Conservation (phyloP, 768 basidiomycete genomes). For the Collybia nuda region DNA sequence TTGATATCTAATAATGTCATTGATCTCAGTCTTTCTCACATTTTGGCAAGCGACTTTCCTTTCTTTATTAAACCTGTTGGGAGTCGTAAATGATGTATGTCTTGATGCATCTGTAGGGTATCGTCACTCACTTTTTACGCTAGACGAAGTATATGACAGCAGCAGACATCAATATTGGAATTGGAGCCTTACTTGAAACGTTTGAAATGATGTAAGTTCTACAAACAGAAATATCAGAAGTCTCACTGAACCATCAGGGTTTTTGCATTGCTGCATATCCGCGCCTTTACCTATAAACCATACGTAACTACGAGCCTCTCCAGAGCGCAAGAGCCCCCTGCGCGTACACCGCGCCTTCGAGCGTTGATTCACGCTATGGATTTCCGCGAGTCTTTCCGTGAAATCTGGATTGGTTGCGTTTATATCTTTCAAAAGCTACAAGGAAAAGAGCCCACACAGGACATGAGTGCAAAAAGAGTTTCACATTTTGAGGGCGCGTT, state of each 20-base stretch:
- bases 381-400: slow-evolving; percentile 66
- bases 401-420: slow-evolving; percentile 56
- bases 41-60: slow-evolving; percentile 76
- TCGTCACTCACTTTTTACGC: not conserved
- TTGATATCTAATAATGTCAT: not conserved
- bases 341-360: slow-evolving; percentile 51
- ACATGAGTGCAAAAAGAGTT: slow-evolving; percentile 39
- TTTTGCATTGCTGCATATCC: slow-evolving; percentile 70
- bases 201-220: slow-evolving; percentile 71
- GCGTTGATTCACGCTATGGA: slow-evolving; percentile 67
- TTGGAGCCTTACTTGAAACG: slow-evolving; percentile 66
- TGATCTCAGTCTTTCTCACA: slow-evolving; percentile 58
- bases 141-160: slow-evolving; percentile 72
- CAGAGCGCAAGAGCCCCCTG: slow-evolving; percentile 26
- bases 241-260: slow-evolving; percentile 34
- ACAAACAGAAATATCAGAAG: not conserved
- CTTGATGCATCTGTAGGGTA: not conserved
- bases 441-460: slow-evolving; percentile 53
- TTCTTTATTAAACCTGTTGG: slow-evolving; percentile 41
- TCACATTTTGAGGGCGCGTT: slow-evolving; percentile 46
- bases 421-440: slow-evolving; percentile 56
- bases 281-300: slow-evolving; percentile 69
- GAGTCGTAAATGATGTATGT: slow-evolving; percentile 3
- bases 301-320: slow-evolving; percentile 40
- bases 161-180: slow-evolving; percentile 70